These are phyloP conservation scores for Lupinus albus DNA, from an alignment of 306 rosid species.

Conservation along the genomic window DNA sequence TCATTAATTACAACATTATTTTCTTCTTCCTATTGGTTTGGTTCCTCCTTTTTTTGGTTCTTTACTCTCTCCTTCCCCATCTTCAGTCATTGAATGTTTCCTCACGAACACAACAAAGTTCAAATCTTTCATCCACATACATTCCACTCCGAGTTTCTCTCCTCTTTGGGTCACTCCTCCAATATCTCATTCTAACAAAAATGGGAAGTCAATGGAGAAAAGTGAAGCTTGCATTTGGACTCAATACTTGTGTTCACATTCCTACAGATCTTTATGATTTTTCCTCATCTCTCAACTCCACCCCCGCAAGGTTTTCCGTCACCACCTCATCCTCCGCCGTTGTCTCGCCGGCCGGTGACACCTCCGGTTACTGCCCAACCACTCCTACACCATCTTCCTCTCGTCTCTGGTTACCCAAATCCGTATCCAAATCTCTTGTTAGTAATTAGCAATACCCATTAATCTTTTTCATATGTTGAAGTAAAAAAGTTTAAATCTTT, in stretches of 20 bases:
- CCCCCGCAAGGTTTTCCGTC: conserved; percentile 47
- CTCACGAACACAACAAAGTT: conserved; percentile 7
- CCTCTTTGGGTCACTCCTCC: conserved; percentile 36
- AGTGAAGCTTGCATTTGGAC: conserved; percentile 74
- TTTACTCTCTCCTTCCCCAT: conserved; percentile 8
- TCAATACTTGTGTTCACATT: conserved; percentile 65
- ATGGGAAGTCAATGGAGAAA: conserved; percentile 93
- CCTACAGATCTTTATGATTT: conserved; percentile 62
- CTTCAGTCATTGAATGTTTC: conserved; percentile 31
- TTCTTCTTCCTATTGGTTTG: background rate
- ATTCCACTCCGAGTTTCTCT: conserved; percentile 31
- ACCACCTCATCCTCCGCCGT: conserved; percentile 36
- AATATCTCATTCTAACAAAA: conserved; percentile 37
- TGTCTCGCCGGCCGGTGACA: conserved; percentile 44
- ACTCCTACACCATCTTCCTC: conserved; percentile 72
- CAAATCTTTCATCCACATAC: conserved; percentile 17
- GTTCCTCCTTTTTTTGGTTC: background rate
- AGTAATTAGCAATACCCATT: conserved; percentile 43
- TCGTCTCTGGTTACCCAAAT: conserved; percentile 61
- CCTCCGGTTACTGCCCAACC: conserved; percentile 48
- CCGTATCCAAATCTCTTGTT: conserved; percentile 70
- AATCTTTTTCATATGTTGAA: background rate
- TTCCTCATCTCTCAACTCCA: conserved; percentile 43
- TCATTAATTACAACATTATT: conserved; percentile 19
- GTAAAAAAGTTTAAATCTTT: conserved; percentile 14